Evolutionary conservation across 2,329 filamentous ascomycete genomes (phyloP), one percentile per base, ranked within the genome.

Genomic region (Calonectria henricotiae): DNA sequence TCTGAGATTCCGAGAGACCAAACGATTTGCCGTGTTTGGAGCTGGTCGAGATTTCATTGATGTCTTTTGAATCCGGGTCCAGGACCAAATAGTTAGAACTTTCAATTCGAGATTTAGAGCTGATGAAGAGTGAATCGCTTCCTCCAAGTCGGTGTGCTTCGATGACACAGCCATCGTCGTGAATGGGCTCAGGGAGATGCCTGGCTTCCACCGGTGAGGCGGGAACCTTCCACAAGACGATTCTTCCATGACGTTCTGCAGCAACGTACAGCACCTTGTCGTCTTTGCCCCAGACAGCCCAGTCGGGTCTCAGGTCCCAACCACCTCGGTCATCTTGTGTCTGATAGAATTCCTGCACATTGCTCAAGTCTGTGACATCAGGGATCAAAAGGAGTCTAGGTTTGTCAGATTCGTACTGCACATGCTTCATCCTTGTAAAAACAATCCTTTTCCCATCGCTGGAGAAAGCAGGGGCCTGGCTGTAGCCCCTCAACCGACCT

Each of bases 351-450:
- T 92, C 89, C 71, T 90, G 85, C 13, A 91, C 87, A 69, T 88
- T 87, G 69, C 84, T 84, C 11, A 90, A 82, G 70, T 91, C 86
- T 15, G 80, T 80, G 60, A 93, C 83, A 74, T 94, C 87, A 1
- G 89, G 87, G 7, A 94, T 80, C 3, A 94, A 82, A 71, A 95
- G 83, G 4, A 94, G 83, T 51, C 91, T 88, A 51, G 92, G 88
- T 74, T 84, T 83, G 83, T 98, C 94, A 17, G 92, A 89, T 81
- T 98, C 95, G 79, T 98, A 97, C 69, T 92, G 90, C 62, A 89
- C 86, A 67, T 88, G 88, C 72, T 89, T 88, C 95, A 97, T 97
- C 71, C 93, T 90, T 35, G 94, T 86, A 80, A 97, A 98, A 1
- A 90, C 94, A 30, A 96, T 85, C 70, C 89, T 88, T 41, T 86